Conservation (phyloP, 2,329 filamentous ascomycete genomes). For the Colletotrichum sp. region DNA sequence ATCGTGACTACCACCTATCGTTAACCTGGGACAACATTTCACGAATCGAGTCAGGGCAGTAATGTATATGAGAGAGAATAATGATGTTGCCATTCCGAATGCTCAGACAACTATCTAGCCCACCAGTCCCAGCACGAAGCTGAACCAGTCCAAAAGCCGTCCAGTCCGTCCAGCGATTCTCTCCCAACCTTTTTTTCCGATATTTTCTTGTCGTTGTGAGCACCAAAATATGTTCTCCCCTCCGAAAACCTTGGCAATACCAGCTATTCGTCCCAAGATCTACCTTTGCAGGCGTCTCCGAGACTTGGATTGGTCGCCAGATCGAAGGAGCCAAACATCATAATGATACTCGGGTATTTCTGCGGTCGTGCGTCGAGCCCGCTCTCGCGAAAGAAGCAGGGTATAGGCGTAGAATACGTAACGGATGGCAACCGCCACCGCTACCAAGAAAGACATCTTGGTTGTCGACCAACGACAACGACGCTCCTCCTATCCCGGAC, state of each 20-base stretch:
- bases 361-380: constrained; percentile 19
- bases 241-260: neutral
- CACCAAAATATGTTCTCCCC: neutral
- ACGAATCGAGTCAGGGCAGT: neutral
- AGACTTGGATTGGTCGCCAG: neutral
- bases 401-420: constrained; percentile 20
- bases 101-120: constrained; percentile 20
- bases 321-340: neutral
- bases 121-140: neutral
- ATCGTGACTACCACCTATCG: neutral
- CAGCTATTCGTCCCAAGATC: no score
- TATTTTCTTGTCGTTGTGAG: constrained; percentile 23
- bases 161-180: constrained; percentile 18
- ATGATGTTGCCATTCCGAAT: constrained; percentile 11
- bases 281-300: neutral
- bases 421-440: constrained; percentile 16
- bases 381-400: constrained; percentile 10
- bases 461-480: constrained; percentile 14
- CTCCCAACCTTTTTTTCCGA: constrained; percentile 20
- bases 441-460: constrained; percentile 7
- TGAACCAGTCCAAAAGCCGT: constrained; percentile 11
- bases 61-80: constrained; percentile 5
- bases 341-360: constrained; percentile 23
- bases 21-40: neutral
- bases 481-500: constrained; percentile 15